Evolutionary conservation across 352 stramenopile species (phyloP).

Genomic region (Pythium myriotylum): DNA sequence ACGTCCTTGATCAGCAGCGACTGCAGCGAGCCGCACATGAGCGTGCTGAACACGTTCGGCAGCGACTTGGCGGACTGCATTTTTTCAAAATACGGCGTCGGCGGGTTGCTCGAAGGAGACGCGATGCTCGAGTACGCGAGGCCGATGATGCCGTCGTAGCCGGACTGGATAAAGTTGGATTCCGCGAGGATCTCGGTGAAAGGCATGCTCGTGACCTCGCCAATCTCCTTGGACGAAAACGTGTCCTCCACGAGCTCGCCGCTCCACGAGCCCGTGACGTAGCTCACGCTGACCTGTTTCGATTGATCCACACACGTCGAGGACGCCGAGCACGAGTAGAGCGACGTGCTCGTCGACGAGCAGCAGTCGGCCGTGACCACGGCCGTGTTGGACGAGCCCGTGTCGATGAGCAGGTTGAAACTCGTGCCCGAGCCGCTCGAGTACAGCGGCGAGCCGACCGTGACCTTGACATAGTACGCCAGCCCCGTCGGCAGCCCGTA

Average conservation of each 20-base stretch:
- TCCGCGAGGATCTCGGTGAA: constrained; percentile 66
- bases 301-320: constrained; percentile 50
- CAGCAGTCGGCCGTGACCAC: constrained; percentile 81
- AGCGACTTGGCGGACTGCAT: constrained; percentile 37
- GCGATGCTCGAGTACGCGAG: constrained; percentile 66
- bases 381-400: constrained; percentile 78
- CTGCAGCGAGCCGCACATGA: constrained; percentile 82
- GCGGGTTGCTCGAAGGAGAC: constrained; percentile 45
- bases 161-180: constrained; percentile 69
- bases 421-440: constrained; percentile 27
- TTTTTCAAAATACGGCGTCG: constrained; percentile 68
- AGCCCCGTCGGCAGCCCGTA: constrained; percentile 70
- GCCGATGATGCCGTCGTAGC: constrained; percentile 79
- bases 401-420: constrained; percentile 80
- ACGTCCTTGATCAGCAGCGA: constrained; percentile 45
- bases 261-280: constrained; percentile 77
- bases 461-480: constrained; percentile 34
- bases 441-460: constrained; percentile 22
- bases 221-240: constrained; percentile 61
- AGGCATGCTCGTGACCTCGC: constrained; percentile 43
- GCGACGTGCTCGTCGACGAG: constrained; percentile 51
- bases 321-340: constrained; percentile 73
- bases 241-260: constrained; percentile 67
- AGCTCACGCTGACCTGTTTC: constrained; percentile 60
- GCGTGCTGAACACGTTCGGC: constrained; percentile 66